phyloP scores from a whole-genome alignment of 768 basidiomycete species.

The Calvatia gigantea region DNA sequence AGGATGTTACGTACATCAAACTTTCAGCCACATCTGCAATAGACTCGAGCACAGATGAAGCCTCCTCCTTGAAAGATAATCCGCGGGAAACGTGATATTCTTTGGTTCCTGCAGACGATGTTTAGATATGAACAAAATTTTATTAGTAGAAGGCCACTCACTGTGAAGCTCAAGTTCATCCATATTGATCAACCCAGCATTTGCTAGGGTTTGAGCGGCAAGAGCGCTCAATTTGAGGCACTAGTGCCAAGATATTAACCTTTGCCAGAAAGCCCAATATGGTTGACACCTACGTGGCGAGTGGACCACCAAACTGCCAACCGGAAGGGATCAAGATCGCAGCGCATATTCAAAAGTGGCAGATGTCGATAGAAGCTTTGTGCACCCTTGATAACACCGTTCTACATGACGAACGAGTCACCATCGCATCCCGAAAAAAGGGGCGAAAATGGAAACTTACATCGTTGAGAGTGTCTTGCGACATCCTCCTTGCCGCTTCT shows the following conservation, averaged over 20 bases:
- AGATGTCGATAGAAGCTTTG: constrained; percentile 59
- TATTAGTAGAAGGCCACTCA: constrained; percentile 19
- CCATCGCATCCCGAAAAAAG: neutral
- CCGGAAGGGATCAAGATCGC: constrained; percentile 49
- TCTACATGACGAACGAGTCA: constrained; percentile 23
- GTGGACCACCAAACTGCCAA: constrained; percentile 60
- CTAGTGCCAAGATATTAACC: constrained; percentile 19
- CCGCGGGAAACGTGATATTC: constrained; percentile 24
- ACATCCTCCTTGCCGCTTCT: constrained; percentile 44
- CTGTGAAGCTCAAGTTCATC: constrained; percentile 47
- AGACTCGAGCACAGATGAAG: constrained; percentile 46
- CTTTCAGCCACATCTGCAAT: constrained; percentile 45
- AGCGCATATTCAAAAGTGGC: constrained; percentile 60
- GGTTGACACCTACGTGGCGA: constrained; percentile 34
- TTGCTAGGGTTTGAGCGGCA: constrained; percentile 46
- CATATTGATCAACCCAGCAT: constrained; percentile 40
- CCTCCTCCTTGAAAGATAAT: constrained; percentile 37
- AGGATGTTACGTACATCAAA: constrained; percentile 34
- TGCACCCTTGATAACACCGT: constrained; percentile 44
- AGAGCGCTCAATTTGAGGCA: constrained; percentile 51
- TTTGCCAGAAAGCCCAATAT: neutral
- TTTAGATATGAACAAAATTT: neutral
- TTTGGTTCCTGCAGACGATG: constrained; percentile 20
- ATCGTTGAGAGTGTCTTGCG: constrained; percentile 47
- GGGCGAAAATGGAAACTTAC: constrained; percentile 22